These are phyloP conservation scores for Macrotyloma uniflorum DNA, from an alignment of 306 rosid species.

Conservation along the genomic window DNA sequence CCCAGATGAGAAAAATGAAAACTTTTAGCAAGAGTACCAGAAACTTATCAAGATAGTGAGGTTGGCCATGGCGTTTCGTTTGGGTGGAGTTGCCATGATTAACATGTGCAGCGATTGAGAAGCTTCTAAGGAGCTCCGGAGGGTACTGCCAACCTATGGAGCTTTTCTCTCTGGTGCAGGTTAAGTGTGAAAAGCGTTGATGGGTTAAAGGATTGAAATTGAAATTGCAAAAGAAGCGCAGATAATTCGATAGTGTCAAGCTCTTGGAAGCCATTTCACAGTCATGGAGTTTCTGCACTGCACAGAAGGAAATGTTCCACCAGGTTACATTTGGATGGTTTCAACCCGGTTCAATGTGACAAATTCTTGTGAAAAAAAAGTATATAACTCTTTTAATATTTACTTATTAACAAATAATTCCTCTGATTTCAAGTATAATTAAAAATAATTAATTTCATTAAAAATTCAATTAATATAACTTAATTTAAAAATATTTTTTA, in stretches of 20 bases:
- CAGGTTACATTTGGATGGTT: neutral
- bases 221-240: neutral
- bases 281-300: neutral
- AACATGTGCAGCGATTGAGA: constrained; percentile 79
- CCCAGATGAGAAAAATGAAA: neutral
- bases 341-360: neutral
- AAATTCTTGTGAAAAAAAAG: neutral
- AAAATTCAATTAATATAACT: no score
- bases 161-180: neutral
- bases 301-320: neutral
- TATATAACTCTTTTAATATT: no score
- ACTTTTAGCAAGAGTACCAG: constrained; percentile 53
- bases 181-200: neutral
- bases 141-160: constrained; percentile 42
- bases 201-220: neutral
- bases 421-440: no score
- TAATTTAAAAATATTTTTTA: no score
- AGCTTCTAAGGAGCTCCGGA: constrained; percentile 73
- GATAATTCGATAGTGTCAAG: neutral
- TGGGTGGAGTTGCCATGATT: constrained; percentile 86
- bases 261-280: constrained; percentile 6
- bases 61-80: constrained; percentile 17
- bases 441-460: no score
- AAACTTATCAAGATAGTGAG: constrained; percentile 79
- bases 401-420: no score